Percentiles rank a stretch among this genome's conserved stretches.
Evolutionary conservation across 176 grass and related monocot species (phyloP).

Genomic region (Aegilops umbellulata): DNA sequence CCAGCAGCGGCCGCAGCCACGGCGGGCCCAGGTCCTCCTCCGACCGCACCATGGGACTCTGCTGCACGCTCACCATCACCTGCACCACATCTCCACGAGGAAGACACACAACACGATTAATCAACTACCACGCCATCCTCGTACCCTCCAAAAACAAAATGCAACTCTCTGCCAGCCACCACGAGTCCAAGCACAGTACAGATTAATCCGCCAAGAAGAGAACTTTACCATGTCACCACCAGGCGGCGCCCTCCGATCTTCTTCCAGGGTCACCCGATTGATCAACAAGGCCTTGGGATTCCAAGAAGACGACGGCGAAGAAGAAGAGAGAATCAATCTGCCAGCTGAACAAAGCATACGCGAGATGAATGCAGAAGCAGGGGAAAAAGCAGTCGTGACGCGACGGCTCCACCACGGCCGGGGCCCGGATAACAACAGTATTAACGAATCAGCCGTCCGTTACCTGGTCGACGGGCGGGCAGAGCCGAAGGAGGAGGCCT

Average conservation of each 20-base stretch:
- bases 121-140: background rate
- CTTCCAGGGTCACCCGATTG: background rate
- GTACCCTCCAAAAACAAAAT: constrained; percentile 17
- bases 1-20: constrained; percentile 66
- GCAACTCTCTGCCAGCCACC: background rate
- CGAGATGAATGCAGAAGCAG: constrained; percentile 34
- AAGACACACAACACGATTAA: background rate
- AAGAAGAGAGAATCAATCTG: background rate
- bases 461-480: background rate
- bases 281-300: no score
- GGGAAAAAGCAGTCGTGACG: background rate
- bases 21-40: constrained; percentile 64
- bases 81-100: constrained; percentile 34
- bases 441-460: background rate
- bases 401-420: background rate
- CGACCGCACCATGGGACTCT: constrained; percentile 39
- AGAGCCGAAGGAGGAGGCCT: no score
- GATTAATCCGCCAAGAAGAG: background rate
- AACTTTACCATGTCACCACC: constrained; percentile 30
- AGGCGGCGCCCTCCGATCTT: background rate
- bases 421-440: background rate
- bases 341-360: background rate
- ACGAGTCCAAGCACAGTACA: background rate
- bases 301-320: background rate
- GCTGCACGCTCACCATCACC: constrained; percentile 56